Conservation (phyloP, 2,329 filamentous ascomycete genomes). For the Colletotrichum trifolii region DNA sequence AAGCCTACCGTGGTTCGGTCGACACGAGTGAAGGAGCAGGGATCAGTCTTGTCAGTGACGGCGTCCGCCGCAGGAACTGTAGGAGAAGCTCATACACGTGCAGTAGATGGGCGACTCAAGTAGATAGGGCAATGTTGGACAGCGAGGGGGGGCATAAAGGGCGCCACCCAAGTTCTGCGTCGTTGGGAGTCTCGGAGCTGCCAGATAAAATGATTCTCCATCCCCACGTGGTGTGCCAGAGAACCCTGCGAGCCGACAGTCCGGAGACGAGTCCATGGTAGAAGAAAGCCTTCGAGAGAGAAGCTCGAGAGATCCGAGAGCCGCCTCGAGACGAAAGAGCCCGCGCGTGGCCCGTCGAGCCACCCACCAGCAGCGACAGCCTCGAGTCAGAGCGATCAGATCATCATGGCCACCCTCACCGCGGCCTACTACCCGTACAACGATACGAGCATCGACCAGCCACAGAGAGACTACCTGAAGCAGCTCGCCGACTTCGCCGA, state of each 20-base stretch:
- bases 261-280: neutral
- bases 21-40: conserved; percentile 1
- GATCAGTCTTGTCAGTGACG: conserved; percentile 1
- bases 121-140: no score
- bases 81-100: no score
- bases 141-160: neutral
- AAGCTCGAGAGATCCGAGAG: neutral
- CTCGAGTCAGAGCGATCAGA: no score
- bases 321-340: conserved; percentile 9
- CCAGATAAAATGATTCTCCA: conserved; percentile 23
- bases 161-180: neutral
- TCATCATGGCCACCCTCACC: conserved; percentile 9
- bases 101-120: no score
- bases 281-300: no score
- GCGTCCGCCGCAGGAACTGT: no score
- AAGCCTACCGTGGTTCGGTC: conserved; percentile 6
- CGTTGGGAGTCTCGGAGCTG: neutral
- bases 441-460: conserved; percentile 20
- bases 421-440: conserved; percentile 32
- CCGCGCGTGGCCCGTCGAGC: conserved; percentile 19
- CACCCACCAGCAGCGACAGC: neutral
- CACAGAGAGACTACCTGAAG: conserved; percentile 28
- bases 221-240: conserved; percentile 17
- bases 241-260: conserved; percentile 7
- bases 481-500: conserved; percentile 27